Percentiles rank a stretch among this genome's conserved stretches.
These are phyloP conservation scores for Adansonia gregorii DNA, from an alignment of 441 rosid genomes.

Conservation along the genomic window DNA sequence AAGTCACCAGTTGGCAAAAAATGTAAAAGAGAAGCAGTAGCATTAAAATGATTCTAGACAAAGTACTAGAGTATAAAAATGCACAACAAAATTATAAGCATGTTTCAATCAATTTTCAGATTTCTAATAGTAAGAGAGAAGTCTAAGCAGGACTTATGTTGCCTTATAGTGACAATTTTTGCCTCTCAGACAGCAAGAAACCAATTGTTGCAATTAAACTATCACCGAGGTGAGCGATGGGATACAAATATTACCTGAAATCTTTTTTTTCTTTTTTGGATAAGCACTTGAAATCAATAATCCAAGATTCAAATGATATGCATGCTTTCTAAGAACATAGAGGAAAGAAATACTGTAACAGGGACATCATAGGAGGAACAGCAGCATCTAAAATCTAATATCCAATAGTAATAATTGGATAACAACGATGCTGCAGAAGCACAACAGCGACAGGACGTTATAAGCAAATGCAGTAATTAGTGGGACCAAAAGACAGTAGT, in stretches of 20 bases:
- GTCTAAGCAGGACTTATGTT: neutral
- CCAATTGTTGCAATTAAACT: neutral
- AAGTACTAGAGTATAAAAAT: neutral
- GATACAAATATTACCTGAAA: neutral
- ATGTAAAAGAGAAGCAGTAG: neutral
- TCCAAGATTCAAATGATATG: neutral
- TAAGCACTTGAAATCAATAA: neutral
- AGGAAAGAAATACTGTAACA: neutral
- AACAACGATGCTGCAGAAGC: neutral
- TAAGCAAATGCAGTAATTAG: too few species aligned
- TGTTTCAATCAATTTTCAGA: neutral
- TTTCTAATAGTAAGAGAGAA: neutral
- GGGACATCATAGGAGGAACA: neutral
- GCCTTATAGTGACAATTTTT: neutral
- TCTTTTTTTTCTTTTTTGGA: too few species aligned
- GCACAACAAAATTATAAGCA: neutral
- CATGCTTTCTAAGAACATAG: neutral
- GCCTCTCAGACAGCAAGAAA: neutral
- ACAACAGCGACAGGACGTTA: neutral
- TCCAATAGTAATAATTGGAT: neutral
- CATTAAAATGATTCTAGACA: constrained; percentile 8
- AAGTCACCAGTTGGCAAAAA: constrained; percentile 28
- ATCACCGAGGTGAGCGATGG: neutral
- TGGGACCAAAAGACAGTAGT: neutral
- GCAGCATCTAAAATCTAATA: neutral